phyloP scores from a whole-genome alignment of 2,329 filamentous ascomycete species.

The Calonectria pauciramosa region DNA sequence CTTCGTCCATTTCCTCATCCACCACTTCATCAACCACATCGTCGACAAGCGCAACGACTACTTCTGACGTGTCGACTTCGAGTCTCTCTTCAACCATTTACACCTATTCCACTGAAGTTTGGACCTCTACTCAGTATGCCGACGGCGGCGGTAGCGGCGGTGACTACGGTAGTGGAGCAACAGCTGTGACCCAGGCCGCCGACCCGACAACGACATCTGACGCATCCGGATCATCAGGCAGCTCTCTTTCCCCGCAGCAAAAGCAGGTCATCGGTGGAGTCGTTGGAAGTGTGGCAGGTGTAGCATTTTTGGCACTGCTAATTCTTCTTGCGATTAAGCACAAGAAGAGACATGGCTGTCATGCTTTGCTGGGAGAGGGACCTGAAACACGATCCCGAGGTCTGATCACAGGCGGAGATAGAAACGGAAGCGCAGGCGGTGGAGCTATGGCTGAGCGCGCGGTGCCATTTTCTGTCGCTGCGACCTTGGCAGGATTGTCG shows the following conservation, averaged over 20 bases:
- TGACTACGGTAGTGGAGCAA: slow-evolving; percentile 30
- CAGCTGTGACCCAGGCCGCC: slow-evolving; percentile 36
- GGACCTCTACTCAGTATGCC: slow-evolving; percentile 40
- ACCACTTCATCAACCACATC: slow-evolving; percentile 27
- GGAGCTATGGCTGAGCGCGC: slow-evolving; percentile 63
- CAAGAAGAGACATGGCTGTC: slow-evolving; percentile 64
- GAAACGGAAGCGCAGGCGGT: slow-evolving; percentile 33
- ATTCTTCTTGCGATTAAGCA: slow-evolving; percentile 67
- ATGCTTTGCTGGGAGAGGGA: slow-evolving; percentile 59
- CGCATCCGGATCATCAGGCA: slow-evolving; percentile 30
- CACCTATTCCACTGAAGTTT: slow-evolving; percentile 43
- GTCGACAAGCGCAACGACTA: slow-evolving; percentile 14
- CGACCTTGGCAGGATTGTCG: slow-evolving; percentile 62
- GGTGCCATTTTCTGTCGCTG: slow-evolving; percentile 57
- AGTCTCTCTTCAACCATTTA: slow-evolving; percentile 41
- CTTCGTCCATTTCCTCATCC: slow-evolving; percentile 30
- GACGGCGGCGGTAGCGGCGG: slow-evolving; percentile 28
- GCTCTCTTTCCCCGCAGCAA: slow-evolving; percentile 48
- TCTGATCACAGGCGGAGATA: slow-evolving; percentile 45
- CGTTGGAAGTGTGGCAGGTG: slow-evolving; percentile 69
- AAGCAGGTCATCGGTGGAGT: slow-evolving; percentile 68
- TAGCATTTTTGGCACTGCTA: slow-evolving; percentile 68
- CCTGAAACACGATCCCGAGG: slow-evolving; percentile 48
- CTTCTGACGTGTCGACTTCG: slow-evolving; percentile 29
- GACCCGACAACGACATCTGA: slow-evolving; percentile 36